Conservation (phyloP, 2,329 filamentous ascomycete genomes). For the Apiospora kogelbergensis region DNA sequence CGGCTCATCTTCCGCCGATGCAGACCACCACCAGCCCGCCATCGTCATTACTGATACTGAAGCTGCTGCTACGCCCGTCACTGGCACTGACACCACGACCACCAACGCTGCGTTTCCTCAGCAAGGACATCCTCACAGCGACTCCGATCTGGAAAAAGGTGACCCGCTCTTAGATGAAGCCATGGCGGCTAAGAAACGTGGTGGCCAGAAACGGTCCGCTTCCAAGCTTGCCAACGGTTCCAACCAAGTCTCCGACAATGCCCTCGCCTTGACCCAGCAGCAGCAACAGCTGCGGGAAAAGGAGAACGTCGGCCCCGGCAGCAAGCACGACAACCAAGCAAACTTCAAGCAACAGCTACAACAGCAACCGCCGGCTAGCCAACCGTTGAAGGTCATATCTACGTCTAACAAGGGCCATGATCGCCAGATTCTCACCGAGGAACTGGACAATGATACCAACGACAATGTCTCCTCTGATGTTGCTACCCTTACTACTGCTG, state of each 20-base stretch:
- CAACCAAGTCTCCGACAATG: background rate
- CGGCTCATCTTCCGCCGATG: background rate
- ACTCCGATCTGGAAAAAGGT: constrained; percentile 5
- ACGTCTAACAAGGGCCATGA: constrained; percentile 13
- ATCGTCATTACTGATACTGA: background rate
- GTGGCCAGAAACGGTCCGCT: constrained; percentile 27
- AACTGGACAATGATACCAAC: background rate
- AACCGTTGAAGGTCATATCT: constrained; percentile 9
- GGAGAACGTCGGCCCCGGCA: constrained; percentile 15
- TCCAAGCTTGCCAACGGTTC: constrained; percentile 15
- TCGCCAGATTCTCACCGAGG: constrained; percentile 15
- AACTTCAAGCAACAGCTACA: constrained; percentile 19
- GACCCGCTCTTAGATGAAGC: constrained; percentile 14
- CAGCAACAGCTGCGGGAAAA: constrained; percentile 13
- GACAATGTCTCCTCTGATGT: background rate
- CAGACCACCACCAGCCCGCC: constrained; percentile 1
- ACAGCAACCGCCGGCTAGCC: constrained; percentile 14
- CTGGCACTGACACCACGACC: background rate
- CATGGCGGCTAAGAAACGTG: constrained; percentile 29
- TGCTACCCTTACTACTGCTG: background rate
- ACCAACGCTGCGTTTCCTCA: background rate
- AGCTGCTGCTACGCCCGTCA: constrained; percentile 6
- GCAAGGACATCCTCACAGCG: background rate
- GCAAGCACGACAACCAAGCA: constrained; percentile 25
- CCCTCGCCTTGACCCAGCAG: background rate